These are phyloP conservation scores for Diplosphaera chodatii DNA, from an alignment of 139 green algal species.

Conservation along the genomic window DNA sequence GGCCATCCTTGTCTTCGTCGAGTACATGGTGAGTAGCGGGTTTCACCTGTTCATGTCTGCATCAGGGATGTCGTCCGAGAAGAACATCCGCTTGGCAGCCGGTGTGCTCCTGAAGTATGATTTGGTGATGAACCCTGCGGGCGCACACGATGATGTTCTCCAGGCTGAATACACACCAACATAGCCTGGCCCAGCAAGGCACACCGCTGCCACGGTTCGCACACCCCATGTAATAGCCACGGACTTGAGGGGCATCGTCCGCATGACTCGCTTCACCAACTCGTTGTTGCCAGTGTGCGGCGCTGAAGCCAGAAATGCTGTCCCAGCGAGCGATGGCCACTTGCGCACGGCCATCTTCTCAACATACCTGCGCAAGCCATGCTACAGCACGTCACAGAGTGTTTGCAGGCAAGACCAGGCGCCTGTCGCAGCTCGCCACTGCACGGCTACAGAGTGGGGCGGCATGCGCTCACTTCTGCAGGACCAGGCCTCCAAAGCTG, in stretches of 20 bases:
- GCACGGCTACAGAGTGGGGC: no score
- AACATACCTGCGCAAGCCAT: neutral
- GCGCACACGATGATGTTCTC: no score
- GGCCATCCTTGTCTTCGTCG: no score
- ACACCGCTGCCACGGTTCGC: no score
- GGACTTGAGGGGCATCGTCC: slow-evolving; percentile 27
- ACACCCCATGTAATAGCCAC: slow-evolving; percentile 61
- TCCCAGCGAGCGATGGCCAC: slow-evolving; percentile 32
- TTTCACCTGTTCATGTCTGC: no score
- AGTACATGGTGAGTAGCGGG: no score
- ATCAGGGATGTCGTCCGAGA: slow-evolving; percentile 35
- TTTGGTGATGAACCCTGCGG: slow-evolving; percentile 62
- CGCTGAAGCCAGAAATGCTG: slow-evolving; percentile 47
- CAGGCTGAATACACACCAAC: no score
- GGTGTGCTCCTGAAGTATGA: slow-evolving; percentile 41
- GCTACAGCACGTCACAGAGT: no score
- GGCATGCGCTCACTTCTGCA: slow-evolving; percentile 69
- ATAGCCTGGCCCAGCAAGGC: no score
- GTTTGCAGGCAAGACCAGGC: no score
- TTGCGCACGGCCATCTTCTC: neutral
- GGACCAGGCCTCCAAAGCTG: slow-evolving; percentile 74
- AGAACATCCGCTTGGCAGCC: slow-evolving; percentile 57
- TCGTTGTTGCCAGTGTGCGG: slow-evolving; percentile 65
- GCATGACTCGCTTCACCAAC: slow-evolving; percentile 22
- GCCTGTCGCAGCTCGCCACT: no score